phyloP scores from a whole-genome alignment of 495 filamentous ascomycete genomes.

The Penicillium paradoxum region DNA sequence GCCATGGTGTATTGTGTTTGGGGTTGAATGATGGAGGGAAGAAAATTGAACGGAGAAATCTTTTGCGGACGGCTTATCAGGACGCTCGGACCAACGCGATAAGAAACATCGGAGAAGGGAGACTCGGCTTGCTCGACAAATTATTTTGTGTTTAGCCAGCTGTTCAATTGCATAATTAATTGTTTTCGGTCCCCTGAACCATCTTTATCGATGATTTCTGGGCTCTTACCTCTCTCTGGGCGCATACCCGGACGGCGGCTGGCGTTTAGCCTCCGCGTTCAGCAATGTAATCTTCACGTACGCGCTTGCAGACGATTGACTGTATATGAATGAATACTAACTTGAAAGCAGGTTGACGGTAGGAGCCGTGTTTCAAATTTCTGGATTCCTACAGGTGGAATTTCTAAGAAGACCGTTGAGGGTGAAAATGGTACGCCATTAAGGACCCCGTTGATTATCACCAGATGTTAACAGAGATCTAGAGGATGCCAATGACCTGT shows the following conservation, averaged over 20 bases:
- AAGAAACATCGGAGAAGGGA: constrained; percentile 17
- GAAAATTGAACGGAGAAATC: constrained; percentile 32
- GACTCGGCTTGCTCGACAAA: constrained; percentile 13
- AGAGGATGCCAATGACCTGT: constrained; percentile 67
- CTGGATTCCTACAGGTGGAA: constrained; percentile 76
- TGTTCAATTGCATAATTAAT: not conserved
- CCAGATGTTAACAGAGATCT: constrained; percentile 12
- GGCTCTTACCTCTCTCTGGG: constrained; percentile 1
- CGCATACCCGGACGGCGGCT: constrained; percentile 10
- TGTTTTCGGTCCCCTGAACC: not conserved
- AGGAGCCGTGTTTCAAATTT: constrained; percentile 63
- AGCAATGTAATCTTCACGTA: constrained; percentile 27
- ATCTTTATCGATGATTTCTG: constrained; percentile 11
- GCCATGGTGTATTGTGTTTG: constrained; percentile 26
- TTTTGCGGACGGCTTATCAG: constrained; percentile 32
- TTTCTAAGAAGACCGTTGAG: constrained; percentile 50
- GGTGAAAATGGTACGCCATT: constrained; percentile 32
- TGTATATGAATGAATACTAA: constrained; percentile 10
- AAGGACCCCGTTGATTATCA: not conserved
- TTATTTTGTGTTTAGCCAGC: constrained; percentile 6
- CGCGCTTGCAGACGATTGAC: constrained; percentile 3
- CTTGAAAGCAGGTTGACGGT: constrained; percentile 44
- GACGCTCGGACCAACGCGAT: constrained; percentile 30
- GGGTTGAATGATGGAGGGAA: constrained; percentile 13
- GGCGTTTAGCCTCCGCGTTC: constrained; percentile 8